Evolutionary conservation across 2,329 filamentous ascomycete genomes (phyloP).

Genomic region (Dothiorella sarmentorum): DNA sequence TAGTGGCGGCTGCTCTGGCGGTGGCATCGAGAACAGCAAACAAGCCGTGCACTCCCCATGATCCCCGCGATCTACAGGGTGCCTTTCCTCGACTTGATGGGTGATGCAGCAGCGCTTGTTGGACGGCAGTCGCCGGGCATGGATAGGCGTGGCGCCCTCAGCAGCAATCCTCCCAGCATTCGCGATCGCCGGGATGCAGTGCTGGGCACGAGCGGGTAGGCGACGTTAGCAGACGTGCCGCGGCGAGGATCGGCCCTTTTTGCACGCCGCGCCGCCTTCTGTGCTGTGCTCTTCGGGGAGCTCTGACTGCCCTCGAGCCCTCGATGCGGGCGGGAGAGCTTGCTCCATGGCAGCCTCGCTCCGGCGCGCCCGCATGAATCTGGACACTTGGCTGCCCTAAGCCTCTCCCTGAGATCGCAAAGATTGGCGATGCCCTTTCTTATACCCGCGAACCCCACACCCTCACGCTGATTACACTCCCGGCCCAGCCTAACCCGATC

Average conservation of each 20-base stretch:
- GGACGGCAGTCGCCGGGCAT: not conserved
- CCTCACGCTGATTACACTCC: conserved; percentile 7
- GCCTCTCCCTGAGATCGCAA: conserved; percentile 13
- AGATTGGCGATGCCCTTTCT: conserved; percentile 13
- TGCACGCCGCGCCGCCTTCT: no score
- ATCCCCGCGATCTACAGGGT: conserved; percentile 15
- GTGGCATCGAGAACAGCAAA: not conserved
- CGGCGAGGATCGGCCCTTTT: conserved; percentile 16
- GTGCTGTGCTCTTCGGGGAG: no score
- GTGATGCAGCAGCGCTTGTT: not conserved
- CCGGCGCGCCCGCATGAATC: not conserved
- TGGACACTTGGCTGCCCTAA: not conserved
- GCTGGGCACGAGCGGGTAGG: conserved; percentile 7
- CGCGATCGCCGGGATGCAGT: conserved; percentile 7
- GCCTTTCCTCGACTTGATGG: no score
- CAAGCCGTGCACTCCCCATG: conserved; percentile 2
- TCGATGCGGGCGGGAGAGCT: no score
- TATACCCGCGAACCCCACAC: conserved; percentile 15
- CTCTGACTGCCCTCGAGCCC: no score
- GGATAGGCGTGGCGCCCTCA: conserved; percentile 6
- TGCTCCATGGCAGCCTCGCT: not conserved
- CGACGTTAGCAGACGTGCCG: conserved; percentile 12
- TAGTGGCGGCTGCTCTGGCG: not conserved
- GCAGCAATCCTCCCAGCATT: not conserved
- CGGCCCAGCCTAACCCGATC: conserved; percentile 8